Conservation (phyloP, 2,329 filamentous ascomycete species). For the Cercospora sp. region DNA sequence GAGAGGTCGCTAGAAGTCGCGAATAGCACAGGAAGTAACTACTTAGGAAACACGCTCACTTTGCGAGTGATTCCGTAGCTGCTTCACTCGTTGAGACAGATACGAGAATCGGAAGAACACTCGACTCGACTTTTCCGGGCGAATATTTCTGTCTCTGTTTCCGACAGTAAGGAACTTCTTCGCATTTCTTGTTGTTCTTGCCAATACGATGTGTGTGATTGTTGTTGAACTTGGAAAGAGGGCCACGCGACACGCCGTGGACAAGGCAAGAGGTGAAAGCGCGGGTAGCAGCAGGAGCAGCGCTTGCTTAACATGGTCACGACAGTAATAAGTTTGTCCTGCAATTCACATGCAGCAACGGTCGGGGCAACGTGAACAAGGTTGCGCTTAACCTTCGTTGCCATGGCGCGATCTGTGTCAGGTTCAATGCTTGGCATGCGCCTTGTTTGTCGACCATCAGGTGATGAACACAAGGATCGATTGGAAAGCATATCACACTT, state of each 20-base stretch:
- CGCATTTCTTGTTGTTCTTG: neutral
- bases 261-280: neutral
- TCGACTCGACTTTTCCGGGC: no score
- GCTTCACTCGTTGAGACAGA: neutral
- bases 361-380: neutral
- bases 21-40: no score
- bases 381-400: neutral
- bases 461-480: neutral
- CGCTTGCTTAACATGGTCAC: neutral
- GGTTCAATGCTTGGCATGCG: neutral
- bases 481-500: neutral
- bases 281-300: no score
- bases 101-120: no score
- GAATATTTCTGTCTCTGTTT: no score
- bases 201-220: neutral
- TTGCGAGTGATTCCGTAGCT: neutral
- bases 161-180: neutral
- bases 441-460: neutral
- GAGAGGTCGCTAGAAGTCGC: neutral
- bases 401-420: neutral
- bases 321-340: neutral
- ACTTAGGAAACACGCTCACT: neutral
- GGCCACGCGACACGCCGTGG: neutral
- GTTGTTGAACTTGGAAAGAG: neutral
- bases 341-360: neutral